phyloP scores from a whole-genome alignment of 2,329 filamentous ascomycete species.

The Apiospora rasikravindrae region DNA sequence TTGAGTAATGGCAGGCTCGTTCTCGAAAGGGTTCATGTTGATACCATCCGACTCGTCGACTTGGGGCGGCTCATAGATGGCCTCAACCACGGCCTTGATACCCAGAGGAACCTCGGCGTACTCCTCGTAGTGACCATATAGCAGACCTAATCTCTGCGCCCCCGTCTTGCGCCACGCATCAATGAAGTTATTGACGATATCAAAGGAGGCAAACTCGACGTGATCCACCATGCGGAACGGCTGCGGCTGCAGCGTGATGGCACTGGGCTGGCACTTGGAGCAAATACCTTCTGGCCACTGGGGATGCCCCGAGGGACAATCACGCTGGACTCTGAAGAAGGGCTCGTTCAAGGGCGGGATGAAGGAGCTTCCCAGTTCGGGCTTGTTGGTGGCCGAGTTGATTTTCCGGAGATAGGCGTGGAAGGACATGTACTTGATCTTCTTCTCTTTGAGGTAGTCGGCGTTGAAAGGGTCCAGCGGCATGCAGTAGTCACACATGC shows the following conservation, averaged over 20 bases:
- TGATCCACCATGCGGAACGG: constrained; percentile 97
- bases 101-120: constrained; percentile 93
- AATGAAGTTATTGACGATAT: constrained; percentile 86
- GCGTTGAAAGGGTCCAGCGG: constrained; percentile 91
- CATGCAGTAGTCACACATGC: constrained; percentile 99
- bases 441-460: constrained; percentile 90
- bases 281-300: constrained; percentile 96
- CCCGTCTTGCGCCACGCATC: constrained; percentile 91
- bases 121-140: constrained; percentile 90
- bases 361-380: constrained; percentile 90
- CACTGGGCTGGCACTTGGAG: constrained; percentile 96
- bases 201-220: constrained; percentile 88
- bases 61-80: constrained; percentile 96
- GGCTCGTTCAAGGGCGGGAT: constrained; percentile 95
- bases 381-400: constrained; percentile 95
- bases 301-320: constrained; percentile 92
- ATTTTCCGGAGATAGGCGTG: constrained; percentile 94
- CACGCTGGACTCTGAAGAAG: constrained; percentile 84
- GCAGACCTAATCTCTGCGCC: constrained; percentile 81
- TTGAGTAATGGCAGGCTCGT: constrained; percentile 80
- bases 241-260: constrained; percentile 93
- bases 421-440: constrained; percentile 98
- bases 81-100: constrained; percentile 93
- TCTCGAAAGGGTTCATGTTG: constrained; percentile 82
- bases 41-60: constrained; percentile 87